Evolutionary conservation across 768 basidiomycete species (phyloP).

Genomic region (Dentipellis sp.): DNA sequence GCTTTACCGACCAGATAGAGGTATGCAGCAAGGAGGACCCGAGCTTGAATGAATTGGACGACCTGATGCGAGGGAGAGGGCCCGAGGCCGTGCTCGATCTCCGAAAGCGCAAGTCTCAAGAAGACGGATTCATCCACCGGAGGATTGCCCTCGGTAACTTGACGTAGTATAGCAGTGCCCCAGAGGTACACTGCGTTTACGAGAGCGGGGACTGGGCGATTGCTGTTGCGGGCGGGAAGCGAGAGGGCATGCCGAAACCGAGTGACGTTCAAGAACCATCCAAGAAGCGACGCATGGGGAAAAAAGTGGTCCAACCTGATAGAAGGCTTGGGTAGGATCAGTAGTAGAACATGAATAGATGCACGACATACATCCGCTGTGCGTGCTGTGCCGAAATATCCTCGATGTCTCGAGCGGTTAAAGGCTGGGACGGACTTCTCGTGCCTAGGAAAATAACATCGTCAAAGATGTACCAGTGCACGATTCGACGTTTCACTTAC

Average conservation of each 20-base stretch:
- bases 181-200: constrained; percentile 33
- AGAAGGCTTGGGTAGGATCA: no score
- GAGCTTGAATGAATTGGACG: constrained; percentile 23
- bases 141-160: constrained; percentile 11
- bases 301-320: constrained; percentile 49
- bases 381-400: constrained; percentile 8
- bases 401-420: constrained; percentile 1
- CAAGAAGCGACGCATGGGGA: constrained; percentile 47
- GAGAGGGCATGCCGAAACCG: constrained; percentile 32
- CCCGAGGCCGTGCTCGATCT: constrained; percentile 31
- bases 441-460: neutral
- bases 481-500: neutral
- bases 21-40: constrained; percentile 24
- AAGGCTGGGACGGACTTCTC: neutral
- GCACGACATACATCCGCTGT: constrained; percentile 8
- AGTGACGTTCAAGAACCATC: constrained; percentile 51
- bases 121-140: constrained; percentile 27
- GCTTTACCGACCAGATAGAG: constrained; percentile 19
- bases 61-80: constrained; percentile 27
- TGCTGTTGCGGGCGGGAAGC: constrained; percentile 21
- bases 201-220: constrained; percentile 25
- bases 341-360: neutral
- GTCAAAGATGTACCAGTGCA: neutral
- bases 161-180: constrained; percentile 22
- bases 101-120: constrained; percentile 38